A percentile compares a stretch with the other conserved stretches of the same genome.
Conservation (phyloP, 106 monocot species). For the Cymbidium sinense region DNA sequence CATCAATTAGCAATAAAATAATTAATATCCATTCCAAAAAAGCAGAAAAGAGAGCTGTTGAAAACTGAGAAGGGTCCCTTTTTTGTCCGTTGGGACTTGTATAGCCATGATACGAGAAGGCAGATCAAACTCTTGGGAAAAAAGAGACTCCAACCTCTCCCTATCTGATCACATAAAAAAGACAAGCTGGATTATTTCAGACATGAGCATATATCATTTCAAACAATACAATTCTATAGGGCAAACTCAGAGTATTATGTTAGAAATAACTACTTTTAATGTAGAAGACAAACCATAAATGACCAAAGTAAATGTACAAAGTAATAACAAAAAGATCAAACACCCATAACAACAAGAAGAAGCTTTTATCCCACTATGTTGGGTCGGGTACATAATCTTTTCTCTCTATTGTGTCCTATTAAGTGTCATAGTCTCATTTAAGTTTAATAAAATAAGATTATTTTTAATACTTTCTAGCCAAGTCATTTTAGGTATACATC, state of each 20-base stretch:
- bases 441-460: no score
- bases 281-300: no score
- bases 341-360: no score
- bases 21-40: constrained; percentile 75
- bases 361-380: no score
- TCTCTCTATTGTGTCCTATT: no score
- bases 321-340: no score
- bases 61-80: constrained; percentile 17
- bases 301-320: no score
- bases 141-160: background rate
- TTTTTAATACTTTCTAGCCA: no score
- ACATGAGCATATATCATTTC: background rate
- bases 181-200: background rate
- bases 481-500: no score
- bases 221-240: background rate
- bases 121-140: background rate
- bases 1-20: constrained; percentile 51
- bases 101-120: background rate
- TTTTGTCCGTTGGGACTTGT: background rate
- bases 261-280: no score
- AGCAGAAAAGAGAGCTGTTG: constrained; percentile 47
- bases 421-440: no score
- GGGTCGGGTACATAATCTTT: no score
- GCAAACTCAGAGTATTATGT: background rate
- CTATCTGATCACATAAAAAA: constrained; percentile 1